Base-by-base conservation (phyloP, 176 grass and related monocot species). In the Tuctoria greenei region DNA sequence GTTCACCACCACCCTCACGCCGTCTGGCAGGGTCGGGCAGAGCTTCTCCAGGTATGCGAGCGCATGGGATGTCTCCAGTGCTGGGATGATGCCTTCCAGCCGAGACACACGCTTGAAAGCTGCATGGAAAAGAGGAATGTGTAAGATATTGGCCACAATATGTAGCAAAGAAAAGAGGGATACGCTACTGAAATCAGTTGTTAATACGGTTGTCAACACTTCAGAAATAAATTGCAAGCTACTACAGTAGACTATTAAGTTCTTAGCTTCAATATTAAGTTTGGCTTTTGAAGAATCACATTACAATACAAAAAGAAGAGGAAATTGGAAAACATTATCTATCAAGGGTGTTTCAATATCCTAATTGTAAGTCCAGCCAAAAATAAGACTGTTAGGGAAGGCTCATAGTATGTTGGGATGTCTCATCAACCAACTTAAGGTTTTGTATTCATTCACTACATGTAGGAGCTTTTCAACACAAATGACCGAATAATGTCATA, bases 1-100 rank as follows among this genome's bases (percentile, higher is more conserved):
- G 74, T 71, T 92, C 41, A 99, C 4, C 26, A 99, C 91, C 17
- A 99, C 80, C 77, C 93, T 90, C 15, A 65, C 71, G 6, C 91
- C 95, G 4, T 95, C 77, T 0, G 89, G 73, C 61, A 99, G 80
- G 4, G 85, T 95, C 2, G 95, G 95, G 77, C 95, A 95, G 54
- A 99, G 91, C 63, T 77, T 84, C 84, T 99, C 95, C 3, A 99
- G 72, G 77, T 95, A 92, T 1, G 91, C 95, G 0, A 99, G 86
- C 1, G 95, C 91, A 7, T 99, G 95, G 51, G 91, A 99, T 4
- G 95, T 99, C 79, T 99, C 95, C 66, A 99, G 84, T 4, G 95
- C 95, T 4, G 95, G 95, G 85, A 99, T 95, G 63, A 99, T 99
- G n/a, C 95, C 95, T 73, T 99, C 95, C 82, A 99, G 68, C 12